Evolutionary conservation across 2,329 filamentous ascomycete species (phyloP).

Genomic region (Epichloe aotearoae): DNA sequence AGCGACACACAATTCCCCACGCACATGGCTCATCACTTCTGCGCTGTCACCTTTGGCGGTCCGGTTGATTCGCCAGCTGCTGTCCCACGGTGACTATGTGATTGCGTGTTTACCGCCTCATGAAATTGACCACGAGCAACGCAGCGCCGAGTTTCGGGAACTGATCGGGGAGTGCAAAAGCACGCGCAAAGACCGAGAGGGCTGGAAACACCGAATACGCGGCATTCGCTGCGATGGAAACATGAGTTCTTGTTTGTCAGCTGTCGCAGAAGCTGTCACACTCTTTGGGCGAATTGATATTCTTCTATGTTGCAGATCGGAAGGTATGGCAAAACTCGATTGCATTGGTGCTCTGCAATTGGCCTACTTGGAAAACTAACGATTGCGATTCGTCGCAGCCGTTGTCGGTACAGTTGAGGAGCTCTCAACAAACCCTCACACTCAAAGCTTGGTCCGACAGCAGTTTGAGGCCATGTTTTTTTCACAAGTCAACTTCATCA

Average conservation of each 20-base stretch:
- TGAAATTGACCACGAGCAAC: constrained; percentile 64
- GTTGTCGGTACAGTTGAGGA: constrained; percentile 89
- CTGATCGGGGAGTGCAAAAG: constrained; percentile 61
- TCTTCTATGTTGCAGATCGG: constrained; percentile 75
- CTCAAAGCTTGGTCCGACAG: constrained; percentile 68
- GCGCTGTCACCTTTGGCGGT: constrained; percentile 76
- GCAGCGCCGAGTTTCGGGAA: constrained; percentile 66
- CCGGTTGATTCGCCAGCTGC: constrained; percentile 64
- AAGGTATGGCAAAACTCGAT: constrained; percentile 41
- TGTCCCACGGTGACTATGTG: constrained; percentile 85
- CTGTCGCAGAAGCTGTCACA: constrained; percentile 73
- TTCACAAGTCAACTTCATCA: constrained; percentile 91
- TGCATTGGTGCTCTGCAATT: no score
- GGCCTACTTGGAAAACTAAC: not conserved
- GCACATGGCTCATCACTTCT: constrained; percentile 87
- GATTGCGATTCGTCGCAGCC: constrained; percentile 31
- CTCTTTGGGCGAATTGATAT: constrained; percentile 84
- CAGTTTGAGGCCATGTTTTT: constrained; percentile 96
- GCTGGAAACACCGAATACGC: constrained; percentile 68
- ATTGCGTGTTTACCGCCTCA: constrained; percentile 68
- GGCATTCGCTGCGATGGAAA: constrained; percentile 51
- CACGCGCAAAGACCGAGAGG: constrained; percentile 50
- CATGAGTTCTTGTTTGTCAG: constrained; percentile 65
- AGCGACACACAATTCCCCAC: constrained; percentile 59
- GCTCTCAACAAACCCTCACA: constrained; percentile 57